Evolutionary conservation across 169 alveolate genomes (phyloP).

Genomic region (Amoebophrya sp.): DNA sequence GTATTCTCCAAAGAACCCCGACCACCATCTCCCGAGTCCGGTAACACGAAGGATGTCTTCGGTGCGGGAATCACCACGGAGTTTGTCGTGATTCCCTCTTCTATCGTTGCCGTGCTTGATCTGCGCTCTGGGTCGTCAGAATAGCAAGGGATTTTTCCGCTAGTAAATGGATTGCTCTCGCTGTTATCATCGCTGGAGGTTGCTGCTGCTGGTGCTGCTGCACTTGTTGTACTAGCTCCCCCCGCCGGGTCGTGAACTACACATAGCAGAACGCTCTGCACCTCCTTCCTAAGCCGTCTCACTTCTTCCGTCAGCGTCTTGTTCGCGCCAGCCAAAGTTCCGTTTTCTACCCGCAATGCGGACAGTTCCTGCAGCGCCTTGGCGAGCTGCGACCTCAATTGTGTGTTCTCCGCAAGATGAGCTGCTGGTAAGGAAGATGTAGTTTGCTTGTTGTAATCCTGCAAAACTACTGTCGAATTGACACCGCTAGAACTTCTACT

Average conservation of each 20-base stretch:
- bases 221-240: not conserved
- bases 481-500: not conserved
- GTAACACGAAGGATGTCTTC: too few relatives aligned
- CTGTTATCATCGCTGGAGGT: not conserved
- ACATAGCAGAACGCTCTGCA: not conserved
- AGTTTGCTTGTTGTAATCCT: too few relatives aligned
- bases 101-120: not conserved
- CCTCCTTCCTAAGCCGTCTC: not conserved
- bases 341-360: not conserved
- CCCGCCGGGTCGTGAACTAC: not conserved
- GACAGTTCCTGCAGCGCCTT: not conserved
- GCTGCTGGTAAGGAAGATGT: too few relatives aligned
- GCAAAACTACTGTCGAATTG: not conserved
- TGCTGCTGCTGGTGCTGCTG: not conserved
- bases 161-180: not conserved
- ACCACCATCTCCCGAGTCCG: too few relatives aligned
- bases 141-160: not conserved
- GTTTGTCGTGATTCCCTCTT: too few relatives aligned
- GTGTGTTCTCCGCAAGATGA: not conserved
- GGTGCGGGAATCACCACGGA: too few relatives aligned
- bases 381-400: not conserved
- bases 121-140: not conserved
- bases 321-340: not conserved
- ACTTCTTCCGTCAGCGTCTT: not conserved
- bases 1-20: too few relatives aligned